phyloP scores from a whole-genome alignment of 1,139 yeast genomes.

The Pichia cactophila region DNA sequence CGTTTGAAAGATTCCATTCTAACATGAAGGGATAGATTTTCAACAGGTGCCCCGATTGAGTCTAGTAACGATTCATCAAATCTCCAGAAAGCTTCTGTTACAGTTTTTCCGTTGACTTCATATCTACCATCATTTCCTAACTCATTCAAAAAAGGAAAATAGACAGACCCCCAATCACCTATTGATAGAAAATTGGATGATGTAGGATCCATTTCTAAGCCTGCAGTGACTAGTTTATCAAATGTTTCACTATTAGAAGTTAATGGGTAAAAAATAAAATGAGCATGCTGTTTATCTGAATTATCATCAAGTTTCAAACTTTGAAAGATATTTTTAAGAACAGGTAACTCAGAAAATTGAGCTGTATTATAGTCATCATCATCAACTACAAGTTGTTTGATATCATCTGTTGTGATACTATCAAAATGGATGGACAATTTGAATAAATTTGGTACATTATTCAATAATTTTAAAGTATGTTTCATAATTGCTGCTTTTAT shows the following conservation, averaged over 20 bases:
- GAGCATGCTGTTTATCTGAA: conserved; percentile 5
- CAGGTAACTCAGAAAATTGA: conserved; percentile 17
- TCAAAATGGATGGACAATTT: conserved; percentile 53
- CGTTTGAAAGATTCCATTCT: conserved; percentile 21
- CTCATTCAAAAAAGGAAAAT: conserved; percentile 18
- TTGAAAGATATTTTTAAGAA: conserved; percentile 14
- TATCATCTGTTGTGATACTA: background rate
- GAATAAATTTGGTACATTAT: conserved; percentile 40
- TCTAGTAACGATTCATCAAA: conserved; percentile 20
- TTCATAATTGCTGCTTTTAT: conserved; percentile 37
- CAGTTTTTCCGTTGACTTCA: background rate
- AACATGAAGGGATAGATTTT: conserved; percentile 19
- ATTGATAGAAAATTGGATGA: conserved; percentile 4
- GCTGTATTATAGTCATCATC: conserved; percentile 18
- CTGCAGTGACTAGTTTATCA: conserved; percentile 12
- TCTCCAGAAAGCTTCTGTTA: conserved; percentile 22
- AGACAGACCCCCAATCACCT: conserved; percentile 21
- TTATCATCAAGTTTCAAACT: background rate
- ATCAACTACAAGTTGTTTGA: conserved; percentile 10
- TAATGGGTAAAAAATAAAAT: conserved; percentile 22
- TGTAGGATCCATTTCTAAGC: conserved; percentile 11
- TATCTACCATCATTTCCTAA: background rate
- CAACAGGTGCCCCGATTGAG: conserved; percentile 17
- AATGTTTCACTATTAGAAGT: conserved; percentile 16
- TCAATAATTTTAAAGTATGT: conserved; percentile 38